A percentile compares a stretch with the other conserved stretches of the same genome.
Evolutionary conservation across 2,329 filamentous ascomycete species (phyloP).

Genomic region (Neofusicoccum umdonicola): DNA sequence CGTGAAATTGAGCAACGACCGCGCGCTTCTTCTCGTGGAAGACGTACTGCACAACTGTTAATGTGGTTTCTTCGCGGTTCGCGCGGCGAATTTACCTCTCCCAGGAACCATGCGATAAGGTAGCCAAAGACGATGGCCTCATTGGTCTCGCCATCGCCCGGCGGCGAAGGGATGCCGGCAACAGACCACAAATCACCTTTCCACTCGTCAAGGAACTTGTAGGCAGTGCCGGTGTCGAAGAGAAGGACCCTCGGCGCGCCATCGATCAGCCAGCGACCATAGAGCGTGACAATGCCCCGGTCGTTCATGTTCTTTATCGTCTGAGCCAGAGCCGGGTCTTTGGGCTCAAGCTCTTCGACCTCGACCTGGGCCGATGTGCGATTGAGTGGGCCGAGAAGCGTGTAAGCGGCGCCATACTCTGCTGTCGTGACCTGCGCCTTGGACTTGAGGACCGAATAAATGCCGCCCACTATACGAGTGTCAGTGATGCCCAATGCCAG

Average conservation of each 20-base stretch:
- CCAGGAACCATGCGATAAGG: slow-evolving; percentile 94
- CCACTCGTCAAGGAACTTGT: slow-evolving; percentile 91
- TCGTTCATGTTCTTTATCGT: slow-evolving; percentile 93
- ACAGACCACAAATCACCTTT: slow-evolving; percentile 93
- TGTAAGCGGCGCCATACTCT: slow-evolving; percentile 97
- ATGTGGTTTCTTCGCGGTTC: slow-evolving; percentile 3
- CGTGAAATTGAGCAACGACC: slow-evolving; percentile 97
- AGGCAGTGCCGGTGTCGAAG: slow-evolving; percentile 92
- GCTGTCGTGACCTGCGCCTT: slow-evolving; percentile 97
- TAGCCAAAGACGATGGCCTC: slow-evolving; percentile 98
- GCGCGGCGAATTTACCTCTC: slow-evolving; percentile 66
- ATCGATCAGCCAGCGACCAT: slow-evolving; percentile 96
- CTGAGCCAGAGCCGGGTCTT: slow-evolving; percentile 71
- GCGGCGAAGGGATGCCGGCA: slow-evolving; percentile 89
- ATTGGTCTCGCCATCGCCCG: slow-evolving; percentile 90
- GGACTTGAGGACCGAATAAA: slow-evolving; percentile 98
- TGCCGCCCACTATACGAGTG: slow-evolving; percentile 73
- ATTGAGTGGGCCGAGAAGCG: slow-evolving; percentile 91
- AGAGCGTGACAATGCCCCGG: slow-evolving; percentile 83
- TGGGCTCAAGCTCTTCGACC: slow-evolving; percentile 88
- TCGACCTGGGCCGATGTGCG: slow-evolving; percentile 95
- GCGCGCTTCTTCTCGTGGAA: slow-evolving; percentile 88
- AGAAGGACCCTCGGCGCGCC: slow-evolving; percentile 90
- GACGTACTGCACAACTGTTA: slow-evolving; percentile 65
- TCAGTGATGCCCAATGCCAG: slow-evolving; percentile 23